Evolutionary conservation across 306 rosid species (phyloP), one percentile per base, ranked within the genome.

Genomic region (Rosa lucieae): DNA sequence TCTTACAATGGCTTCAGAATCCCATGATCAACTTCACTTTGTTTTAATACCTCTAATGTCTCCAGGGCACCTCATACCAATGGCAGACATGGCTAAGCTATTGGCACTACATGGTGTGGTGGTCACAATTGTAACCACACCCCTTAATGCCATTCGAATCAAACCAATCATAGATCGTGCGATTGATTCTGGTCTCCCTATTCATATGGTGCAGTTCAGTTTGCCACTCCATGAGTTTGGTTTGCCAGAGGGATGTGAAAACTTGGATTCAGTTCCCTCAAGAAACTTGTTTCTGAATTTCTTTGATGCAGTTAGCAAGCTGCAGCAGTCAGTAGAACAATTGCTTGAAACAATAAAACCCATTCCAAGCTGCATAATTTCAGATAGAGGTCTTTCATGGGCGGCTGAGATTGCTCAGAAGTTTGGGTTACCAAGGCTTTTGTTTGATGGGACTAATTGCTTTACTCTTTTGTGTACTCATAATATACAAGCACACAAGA

Each of bases 41-140:
- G 21, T 82, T 5, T 3, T 82, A 35, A 35, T 84, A 6, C 84
- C 87, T 3, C 6, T 76, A 0, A 18, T 77, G 81, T 26, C 73
- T 11, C 71, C 71, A 32, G 81, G 87, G 65, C 87, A 84, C 76
- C 40, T 76, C 35, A 80, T 80, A n/a, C 87, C 87, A 29, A 76
- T 75, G 81, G 62, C 73, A 37, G 76, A 80, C 58, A 76, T 76
- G 10, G 87, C 84, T 37, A 84, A 48, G 48, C 55, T 62, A 43
- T 18, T 84, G 1, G 79, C 87, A 35, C 62, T 62, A 21, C 72
- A 20, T 0, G 81, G 76, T 3, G 81, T 72, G 39, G 44, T 10
- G 7, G 79, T 77, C 35, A 80, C 84, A 0, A 72, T 84, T 4
- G 13, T 82, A 63, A 56, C 76, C 59, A 73, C 79, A 14, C 82